Evolutionary conservation across 805 yeast species (phyloP).

Genomic region (Yarrowia sp.): DNA sequence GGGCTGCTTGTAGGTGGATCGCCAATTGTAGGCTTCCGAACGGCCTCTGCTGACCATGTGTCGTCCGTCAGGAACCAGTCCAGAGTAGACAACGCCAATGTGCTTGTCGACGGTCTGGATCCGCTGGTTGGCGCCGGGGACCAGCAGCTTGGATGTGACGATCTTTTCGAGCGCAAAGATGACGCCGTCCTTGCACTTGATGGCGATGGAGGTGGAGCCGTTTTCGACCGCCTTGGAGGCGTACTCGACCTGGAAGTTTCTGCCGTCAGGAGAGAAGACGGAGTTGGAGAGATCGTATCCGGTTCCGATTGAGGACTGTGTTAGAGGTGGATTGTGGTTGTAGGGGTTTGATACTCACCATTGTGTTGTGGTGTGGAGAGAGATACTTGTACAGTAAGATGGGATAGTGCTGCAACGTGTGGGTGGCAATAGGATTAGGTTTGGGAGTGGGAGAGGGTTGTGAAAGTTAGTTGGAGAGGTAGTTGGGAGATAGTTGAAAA

Average conservation of each 20-base stretch:
- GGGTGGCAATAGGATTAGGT: conserved; percentile 25
- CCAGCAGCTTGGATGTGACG: conserved; percentile 79
- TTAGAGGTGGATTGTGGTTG: not conserved
- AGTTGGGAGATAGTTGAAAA: not conserved
- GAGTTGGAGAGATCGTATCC: conserved; percentile 98
- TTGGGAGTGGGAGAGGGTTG: not conserved
- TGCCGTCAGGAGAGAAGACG: conserved; percentile 76
- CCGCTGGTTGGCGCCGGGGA: conserved; percentile 83
- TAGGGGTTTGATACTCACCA: not conserved
- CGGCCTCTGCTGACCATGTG: conserved; percentile 89
- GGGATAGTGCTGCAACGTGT: not conserved
- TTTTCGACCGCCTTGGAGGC: conserved; percentile 97
- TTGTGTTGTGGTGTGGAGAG: conserved; percentile 4
- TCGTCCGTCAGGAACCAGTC: conserved; percentile 94
- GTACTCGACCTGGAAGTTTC: conserved; percentile 89
- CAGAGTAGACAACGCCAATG: conserved; percentile 89
- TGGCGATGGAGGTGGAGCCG: conserved; percentile 93
- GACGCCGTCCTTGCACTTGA: conserved; percentile 87
- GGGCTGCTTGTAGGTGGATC: conserved; percentile 69
- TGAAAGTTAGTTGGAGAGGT: not conserved
- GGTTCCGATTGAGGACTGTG: conserved; percentile 90
- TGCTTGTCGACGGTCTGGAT: conserved; percentile 93
- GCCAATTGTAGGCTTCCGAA: conserved; percentile 81
- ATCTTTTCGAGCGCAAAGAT: conserved; percentile 98
- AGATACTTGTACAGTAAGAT: too few relatives aligned